phyloP scores from a whole-genome alignment of 2,329 filamentous ascomycete genomes.

The Cytospora paraplurivora region DNA sequence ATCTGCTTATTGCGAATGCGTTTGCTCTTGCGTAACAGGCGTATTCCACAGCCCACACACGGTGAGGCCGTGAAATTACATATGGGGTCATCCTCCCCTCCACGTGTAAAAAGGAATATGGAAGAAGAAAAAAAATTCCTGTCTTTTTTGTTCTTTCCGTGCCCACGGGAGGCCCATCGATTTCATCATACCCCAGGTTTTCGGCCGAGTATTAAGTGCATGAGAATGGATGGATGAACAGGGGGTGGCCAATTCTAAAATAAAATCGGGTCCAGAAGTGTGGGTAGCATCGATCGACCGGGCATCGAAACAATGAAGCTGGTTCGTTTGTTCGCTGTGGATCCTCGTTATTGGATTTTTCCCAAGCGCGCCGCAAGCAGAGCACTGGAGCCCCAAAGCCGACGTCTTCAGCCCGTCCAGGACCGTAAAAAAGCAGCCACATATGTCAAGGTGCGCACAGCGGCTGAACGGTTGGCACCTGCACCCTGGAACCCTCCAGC shows the following conservation, averaged over 20 bases:
- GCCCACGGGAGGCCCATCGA: constrained; percentile 1
- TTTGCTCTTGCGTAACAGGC: background rate
- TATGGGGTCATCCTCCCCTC: background rate
- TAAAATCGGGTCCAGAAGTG: constrained; percentile 15
- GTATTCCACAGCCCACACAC: background rate
- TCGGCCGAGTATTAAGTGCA: constrained; percentile 1
- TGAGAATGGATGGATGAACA: constrained; percentile 23
- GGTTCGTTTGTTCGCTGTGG: background rate
- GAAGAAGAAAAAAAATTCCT: background rate
- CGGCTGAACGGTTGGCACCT: background rate
- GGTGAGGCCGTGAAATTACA: background rate
- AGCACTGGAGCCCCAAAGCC: background rate
- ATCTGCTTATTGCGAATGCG: background rate
- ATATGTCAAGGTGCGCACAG: background rate
- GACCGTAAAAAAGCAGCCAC: background rate
- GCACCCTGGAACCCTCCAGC: too few species aligned
- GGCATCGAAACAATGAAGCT: background rate
- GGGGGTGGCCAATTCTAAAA: constrained; percentile 28
- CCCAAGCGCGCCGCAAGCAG: constrained; percentile 1
- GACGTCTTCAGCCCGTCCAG: background rate
- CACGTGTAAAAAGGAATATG: too few species aligned
- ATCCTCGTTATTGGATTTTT: constrained; percentile 12
- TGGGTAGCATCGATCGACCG: background rate
- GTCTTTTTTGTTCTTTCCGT: constrained; percentile 9
- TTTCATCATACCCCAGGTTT: constrained; percentile 25